Evolutionary conservation across 495 filamentous ascomycete species (phyloP), one percentile per base, ranked within the genome.

Genomic region (Neurospora hispaniola): DNA sequence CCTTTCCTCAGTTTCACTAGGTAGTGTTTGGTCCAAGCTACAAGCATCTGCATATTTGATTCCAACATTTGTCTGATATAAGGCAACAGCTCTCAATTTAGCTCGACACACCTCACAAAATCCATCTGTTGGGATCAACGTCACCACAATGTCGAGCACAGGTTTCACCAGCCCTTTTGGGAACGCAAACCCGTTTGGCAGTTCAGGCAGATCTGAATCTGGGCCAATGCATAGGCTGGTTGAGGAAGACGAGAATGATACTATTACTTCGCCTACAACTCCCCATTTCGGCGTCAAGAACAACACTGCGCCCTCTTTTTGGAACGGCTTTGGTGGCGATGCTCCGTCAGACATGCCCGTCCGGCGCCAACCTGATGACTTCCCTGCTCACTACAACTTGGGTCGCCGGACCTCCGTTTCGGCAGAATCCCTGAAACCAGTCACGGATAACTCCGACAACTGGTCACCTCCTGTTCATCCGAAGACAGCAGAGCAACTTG

Each of bases 341-440:
- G 79, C 81, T 31, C 69, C 82, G 4, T 70, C 73, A 23, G 83
- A 85, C 73, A 69, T 82, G 23, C 82, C 81, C 10, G 76, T 81
- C 14, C 81, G 81, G 4, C 81, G 81, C 3, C 83, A 85, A 71
- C 82, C 86, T 41, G 89, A 93, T 69, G 92, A 91, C 72, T 94
- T 97, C 77, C 96, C 96, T 59, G 91, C 88, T 74, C 94, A 98
- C 79, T 99, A 98, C 82, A 95, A 94, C 79, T 89, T 97, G 85
- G 91, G 88, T 77, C 92, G 96, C 73, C 93, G 96, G 66, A 97
- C 94, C 27, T 98, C 96, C 8, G 96, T 99, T 41, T 98, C 96
- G 69, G 96, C 96, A 69, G 96, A 99, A 82, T 97, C 94, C 4
- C 86, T 99, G 75, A 97, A 96, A 81, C 96, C 96, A 18, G 91